Evolutionary conservation across 1,139 yeast species (phyloP).

Genomic region (Candida sojae): DNA sequence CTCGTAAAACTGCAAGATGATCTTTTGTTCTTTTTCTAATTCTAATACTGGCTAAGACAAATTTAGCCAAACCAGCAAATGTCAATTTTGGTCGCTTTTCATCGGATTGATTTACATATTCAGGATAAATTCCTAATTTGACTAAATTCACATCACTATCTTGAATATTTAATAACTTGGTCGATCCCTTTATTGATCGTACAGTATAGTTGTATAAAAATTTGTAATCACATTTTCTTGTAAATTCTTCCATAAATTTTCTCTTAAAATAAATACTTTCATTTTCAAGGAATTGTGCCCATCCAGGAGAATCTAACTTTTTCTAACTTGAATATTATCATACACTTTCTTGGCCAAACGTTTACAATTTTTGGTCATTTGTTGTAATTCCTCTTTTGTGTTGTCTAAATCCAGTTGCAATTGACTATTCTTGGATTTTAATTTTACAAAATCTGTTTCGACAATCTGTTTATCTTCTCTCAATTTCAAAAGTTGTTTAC

Average conservation of each 20-base stretch:
- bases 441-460: not conserved
- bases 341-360: conserved; percentile 7
- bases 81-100: conserved; percentile 22
- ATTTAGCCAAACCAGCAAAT: conserved; percentile 43
- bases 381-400: conserved; percentile 8
- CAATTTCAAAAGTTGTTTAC: not conserved
- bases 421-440: conserved; percentile 6
- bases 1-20: not conserved
- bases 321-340: conserved; percentile 5
- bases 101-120: conserved; percentile 16
- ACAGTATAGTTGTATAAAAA: conserved; percentile 53
- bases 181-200: conserved; percentile 47
- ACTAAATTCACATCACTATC: conserved; percentile 47
- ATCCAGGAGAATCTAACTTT: conserved; percentile 3
- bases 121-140: conserved; percentile 54
- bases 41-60: conserved; percentile 59
- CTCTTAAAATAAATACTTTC: conserved; percentile 41
- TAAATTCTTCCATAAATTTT: conserved; percentile 35
- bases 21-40: conserved; percentile 42
- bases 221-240: conserved; percentile 49
- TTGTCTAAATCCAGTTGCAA: conserved; percentile 4
- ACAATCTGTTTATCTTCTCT: conserved; percentile 1
- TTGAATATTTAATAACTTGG: conserved; percentile 27
- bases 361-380: conserved; percentile 10
- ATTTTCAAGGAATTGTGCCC: conserved; percentile 14